Percentiles rank a stretch among this genome's conserved stretches.
phyloP scores from a whole-genome alignment of 2,329 filamentous ascomycete species.

The Trichoderma brevicompactum region DNA sequence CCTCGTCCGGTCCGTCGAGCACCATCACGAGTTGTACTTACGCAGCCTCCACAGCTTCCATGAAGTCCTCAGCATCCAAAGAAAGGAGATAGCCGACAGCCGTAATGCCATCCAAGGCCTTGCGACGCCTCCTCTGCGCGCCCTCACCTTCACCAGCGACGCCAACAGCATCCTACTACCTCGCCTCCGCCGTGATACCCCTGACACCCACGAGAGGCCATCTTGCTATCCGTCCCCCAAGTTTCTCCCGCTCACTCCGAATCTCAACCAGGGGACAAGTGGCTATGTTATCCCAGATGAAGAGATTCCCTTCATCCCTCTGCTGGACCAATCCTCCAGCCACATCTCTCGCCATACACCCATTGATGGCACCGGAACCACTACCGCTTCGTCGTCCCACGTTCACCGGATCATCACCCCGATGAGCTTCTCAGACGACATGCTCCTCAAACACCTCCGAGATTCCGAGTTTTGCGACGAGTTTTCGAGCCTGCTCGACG shows the following conservation, averaged over 20 bases:
- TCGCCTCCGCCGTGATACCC: conserved; percentile 38
- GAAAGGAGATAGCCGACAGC: conserved; percentile 34
- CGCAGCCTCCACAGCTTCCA: conserved; percentile 39
- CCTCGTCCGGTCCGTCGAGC: conserved; percentile 41
- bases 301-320: conserved; percentile 41
- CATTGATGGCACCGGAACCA: conserved; percentile 29
- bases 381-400: conserved; percentile 1
- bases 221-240: conserved; percentile 35
- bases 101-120: conserved; percentile 33
- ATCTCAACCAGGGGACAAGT: conserved; percentile 28
- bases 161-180: conserved; percentile 30
- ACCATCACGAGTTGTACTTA: conserved; percentile 43
- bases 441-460: conserved; percentile 49
- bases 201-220: conserved; percentile 38
- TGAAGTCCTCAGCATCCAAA: conserved; percentile 35
- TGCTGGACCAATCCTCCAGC: conserved; percentile 34
- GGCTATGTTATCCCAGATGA: conserved; percentile 38
- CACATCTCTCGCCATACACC: conserved; percentile 13
- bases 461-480: conserved; percentile 49
- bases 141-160: conserved; percentile 32
- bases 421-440: conserved; percentile 46
- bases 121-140: conserved; percentile 39
- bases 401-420: conserved; percentile 32
- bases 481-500: conserved; percentile 45
- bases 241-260: conserved; percentile 35